Evolutionary conservation across 805 yeast species (phyloP).

Genomic region (Ogataea trehalophila): DNA sequence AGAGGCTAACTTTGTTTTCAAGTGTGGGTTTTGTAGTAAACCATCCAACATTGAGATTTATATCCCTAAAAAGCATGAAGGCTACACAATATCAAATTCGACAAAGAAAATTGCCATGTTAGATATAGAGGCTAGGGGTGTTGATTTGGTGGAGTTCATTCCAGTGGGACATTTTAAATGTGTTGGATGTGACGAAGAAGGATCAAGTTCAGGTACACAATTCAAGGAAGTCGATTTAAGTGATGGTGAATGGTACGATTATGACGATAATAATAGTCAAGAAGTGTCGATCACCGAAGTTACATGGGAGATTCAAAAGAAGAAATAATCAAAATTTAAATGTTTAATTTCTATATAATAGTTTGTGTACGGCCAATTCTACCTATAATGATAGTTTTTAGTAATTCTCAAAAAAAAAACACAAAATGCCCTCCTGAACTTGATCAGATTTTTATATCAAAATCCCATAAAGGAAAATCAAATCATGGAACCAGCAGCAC

Average conservation of each 20-base stretch:
- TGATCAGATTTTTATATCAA: no score
- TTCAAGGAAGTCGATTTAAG: constrained; percentile 65
- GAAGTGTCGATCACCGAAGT: constrained; percentile 81
- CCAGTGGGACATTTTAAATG: constrained; percentile 61
- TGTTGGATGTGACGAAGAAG: constrained; percentile 39
- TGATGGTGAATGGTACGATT: constrained; percentile 92
- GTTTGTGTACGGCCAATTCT: not conserved
- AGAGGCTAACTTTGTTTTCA: constrained; percentile 76
- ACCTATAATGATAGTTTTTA: no score
- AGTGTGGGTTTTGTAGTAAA: constrained; percentile 26
- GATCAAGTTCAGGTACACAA: constrained; percentile 28
- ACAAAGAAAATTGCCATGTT: constrained; percentile 46
- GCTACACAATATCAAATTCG: constrained; percentile 36
- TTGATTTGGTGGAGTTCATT: constrained; percentile 63
- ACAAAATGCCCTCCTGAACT: no score
- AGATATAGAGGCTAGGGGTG: constrained; percentile 81
- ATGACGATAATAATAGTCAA: constrained; percentile 75
- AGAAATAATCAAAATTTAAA: constrained; percentile 1
- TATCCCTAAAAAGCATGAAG: constrained; percentile 20
- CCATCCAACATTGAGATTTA: constrained; percentile 20
- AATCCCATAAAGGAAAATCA: no score
- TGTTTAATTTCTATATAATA: not conserved
- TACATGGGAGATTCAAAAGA: constrained; percentile 54
- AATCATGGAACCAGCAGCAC: no score
- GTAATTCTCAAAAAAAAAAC: no score